Base-by-base conservation (phyloP, 192 early-diverging fungal species). In the Backusella psychrophila region DNA sequence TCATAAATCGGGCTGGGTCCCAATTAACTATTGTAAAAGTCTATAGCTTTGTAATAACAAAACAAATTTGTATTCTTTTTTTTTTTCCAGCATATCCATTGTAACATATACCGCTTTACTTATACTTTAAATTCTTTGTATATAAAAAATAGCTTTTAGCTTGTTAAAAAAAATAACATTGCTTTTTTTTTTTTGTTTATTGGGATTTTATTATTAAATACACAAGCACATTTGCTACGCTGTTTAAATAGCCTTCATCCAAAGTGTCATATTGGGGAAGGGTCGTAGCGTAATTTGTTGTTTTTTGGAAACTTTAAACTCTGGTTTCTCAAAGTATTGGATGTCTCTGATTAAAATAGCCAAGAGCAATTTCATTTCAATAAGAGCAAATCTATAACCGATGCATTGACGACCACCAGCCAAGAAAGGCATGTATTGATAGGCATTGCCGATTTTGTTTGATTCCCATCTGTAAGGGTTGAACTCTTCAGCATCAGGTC, bases 291-390 rank as follows among this genome's bases (percentile, higher is more conserved):
- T 88, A 15, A 89, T 73, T 6, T 75, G 56, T 19, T 85, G 85
- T 21, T 63, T 39, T 82, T 87, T 88, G 41, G 67, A 80, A 63
- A 86, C 76, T 11, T 65, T 73, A 56, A 85, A 87, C 0, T 80
- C 87, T 11, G 85, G 85, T 12, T 74, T 82, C 14, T 84, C 81
- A 15, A 66, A 41, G 39, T 80, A 86, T 66, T 85, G 78, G 12
- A 87, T 71, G 33, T 82, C 74, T 33, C 73, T 67, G 41, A 89
- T 70, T 33, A 89, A 49, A 9, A 86, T 73, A 23, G 84, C 85
- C 26, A 90, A 31, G 6, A 89, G 69, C 49, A 89, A 77, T 80
- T 90, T 90, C 52, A 85, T 79, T 77, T 90, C 89, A 23, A 85
- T 82, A 71, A 86, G 72, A 46, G 88, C 89, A 74, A 90, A 86